Base-by-base conservation (phyloP, 225 moss, liverwort and hornwort genomes). In the Takakia lepidozioides region DNA sequence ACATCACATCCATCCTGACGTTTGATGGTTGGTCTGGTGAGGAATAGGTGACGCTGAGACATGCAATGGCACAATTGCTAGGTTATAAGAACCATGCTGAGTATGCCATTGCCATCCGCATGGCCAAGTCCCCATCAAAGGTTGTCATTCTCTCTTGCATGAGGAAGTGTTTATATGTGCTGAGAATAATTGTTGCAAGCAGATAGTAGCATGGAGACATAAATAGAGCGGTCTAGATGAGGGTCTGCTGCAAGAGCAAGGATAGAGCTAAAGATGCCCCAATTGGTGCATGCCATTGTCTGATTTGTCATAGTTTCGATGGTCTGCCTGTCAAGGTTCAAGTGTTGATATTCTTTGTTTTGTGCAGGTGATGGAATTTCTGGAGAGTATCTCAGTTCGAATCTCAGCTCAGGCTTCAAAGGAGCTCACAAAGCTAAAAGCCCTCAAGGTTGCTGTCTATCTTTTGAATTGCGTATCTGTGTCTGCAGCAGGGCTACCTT, bases 21-120 rank as follows among this genome's bases (percentile, higher is more conserved):
- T n/a, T n/a, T n/a, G n/a, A n/a, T n/a, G n/a, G n/a, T n/a, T n/a
- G n/a, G n/a, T n/a, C n/a, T n/a, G 23, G 10, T 24, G 24, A 19
- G 36, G 63, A 28, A 43, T 73, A 93, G 93, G 74, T 87, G 65
- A 72, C 80, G 41, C 60, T 91, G 82, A 84, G 95, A 62, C 92
- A 91, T 57, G 77, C 82, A 37, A 84, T 87, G 74, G 95, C 95
- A 15, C 87, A 87, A 62, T 68, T 87, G 65, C 71, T 98, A 51
- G 90, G 95, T 46, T 83, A 98, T 59, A 82, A 58, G 53, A 98
- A 83, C 71, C 91, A 98, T 64, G 95, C 95, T 46, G 91, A 91
- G 59, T 98, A 91, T 70, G 80, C 85, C 27, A 91, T 87, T 62
- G 81, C 87, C 41, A 72, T 64, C 22, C 84, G 91, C 30, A 98